Evolutionary conservation across 371 early-diverging fungal species (phyloP).

Genomic region (Mucor sp.): DNA sequence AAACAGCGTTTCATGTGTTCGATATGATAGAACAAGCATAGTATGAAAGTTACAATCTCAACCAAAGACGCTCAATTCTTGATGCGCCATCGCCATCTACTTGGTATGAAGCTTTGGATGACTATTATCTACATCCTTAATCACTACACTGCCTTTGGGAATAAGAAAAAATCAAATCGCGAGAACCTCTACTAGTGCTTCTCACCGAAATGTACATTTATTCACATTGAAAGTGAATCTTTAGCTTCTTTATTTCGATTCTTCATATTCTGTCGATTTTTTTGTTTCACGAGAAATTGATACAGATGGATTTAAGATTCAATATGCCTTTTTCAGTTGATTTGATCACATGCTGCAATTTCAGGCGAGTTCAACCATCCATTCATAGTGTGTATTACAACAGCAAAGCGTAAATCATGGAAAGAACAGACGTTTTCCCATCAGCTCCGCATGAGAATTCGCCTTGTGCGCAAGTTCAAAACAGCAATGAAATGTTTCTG

Average conservation of each 20-base stretch:
- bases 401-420: neutral
- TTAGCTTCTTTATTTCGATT: neutral
- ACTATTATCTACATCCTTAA: too few relatives aligned
- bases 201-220: neutral
- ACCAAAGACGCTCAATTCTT: too few relatives aligned
- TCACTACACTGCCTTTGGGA: too few relatives aligned
- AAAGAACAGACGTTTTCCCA: neutral
- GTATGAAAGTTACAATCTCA: too few relatives aligned
- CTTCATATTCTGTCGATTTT: neutral
- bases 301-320: neutral
- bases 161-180: neutral
- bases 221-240: neutral
- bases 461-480: too few relatives aligned
- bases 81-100: too few relatives aligned
- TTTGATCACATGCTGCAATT: neutral
- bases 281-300: neutral
- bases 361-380: neutral
- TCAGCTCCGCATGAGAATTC: neutral
- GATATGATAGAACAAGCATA: too few relatives aligned
- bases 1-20: too few relatives aligned
- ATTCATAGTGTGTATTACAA: neutral
- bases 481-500: neutral
- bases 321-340: neutral
- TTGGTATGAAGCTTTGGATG: too few relatives aligned
- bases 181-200: neutral